A percentile compares a stretch with the other conserved stretches of the same genome.
These are phyloP conservation scores for Lablab purpureus DNA, from an alignment of 306 rosid genomes.

Conservation along the genomic window DNA sequence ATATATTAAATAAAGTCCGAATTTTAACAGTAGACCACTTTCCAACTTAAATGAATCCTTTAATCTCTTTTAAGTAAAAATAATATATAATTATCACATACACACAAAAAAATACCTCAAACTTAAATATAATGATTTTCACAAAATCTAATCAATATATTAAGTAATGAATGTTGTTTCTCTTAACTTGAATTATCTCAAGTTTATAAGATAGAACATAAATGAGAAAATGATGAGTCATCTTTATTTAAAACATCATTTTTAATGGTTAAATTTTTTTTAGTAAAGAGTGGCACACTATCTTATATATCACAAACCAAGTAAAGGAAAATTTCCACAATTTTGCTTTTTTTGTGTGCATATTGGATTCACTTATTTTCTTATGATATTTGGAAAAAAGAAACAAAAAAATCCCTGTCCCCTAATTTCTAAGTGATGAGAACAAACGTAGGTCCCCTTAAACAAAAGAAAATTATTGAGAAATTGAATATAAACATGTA, in stretches of 20 bases:
- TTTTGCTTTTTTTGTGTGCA: neutral
- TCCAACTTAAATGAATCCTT: too few species aligned
- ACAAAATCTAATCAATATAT: too few species aligned
- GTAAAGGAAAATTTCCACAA: neutral
- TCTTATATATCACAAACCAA: neutral
- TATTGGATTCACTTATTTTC: neutral
- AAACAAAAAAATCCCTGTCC: neutral
- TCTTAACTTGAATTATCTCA: too few species aligned
- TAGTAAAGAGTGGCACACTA: neutral
- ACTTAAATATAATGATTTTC: too few species aligned
- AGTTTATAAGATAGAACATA: too few species aligned
- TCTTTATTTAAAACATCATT: neutral
- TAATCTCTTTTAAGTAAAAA: too few species aligned
- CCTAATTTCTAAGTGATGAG: neutral
- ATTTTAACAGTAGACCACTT: too few species aligned
- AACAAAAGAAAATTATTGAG: neutral
- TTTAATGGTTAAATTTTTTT: neutral
- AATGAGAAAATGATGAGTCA: neutral
- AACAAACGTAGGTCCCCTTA: constrained; percentile 8
- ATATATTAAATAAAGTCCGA: too few species aligned
- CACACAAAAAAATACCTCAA: too few species aligned
- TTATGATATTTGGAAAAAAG: neutral
- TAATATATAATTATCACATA: too few species aligned
- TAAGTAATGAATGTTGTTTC: too few species aligned
- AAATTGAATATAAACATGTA: constrained; percentile 5